Evolutionary conservation across 2,329 filamentous ascomycete species (phyloP), one percentile per base, ranked within the genome.

Genomic region (Akanthomyces lecanii): DNA sequence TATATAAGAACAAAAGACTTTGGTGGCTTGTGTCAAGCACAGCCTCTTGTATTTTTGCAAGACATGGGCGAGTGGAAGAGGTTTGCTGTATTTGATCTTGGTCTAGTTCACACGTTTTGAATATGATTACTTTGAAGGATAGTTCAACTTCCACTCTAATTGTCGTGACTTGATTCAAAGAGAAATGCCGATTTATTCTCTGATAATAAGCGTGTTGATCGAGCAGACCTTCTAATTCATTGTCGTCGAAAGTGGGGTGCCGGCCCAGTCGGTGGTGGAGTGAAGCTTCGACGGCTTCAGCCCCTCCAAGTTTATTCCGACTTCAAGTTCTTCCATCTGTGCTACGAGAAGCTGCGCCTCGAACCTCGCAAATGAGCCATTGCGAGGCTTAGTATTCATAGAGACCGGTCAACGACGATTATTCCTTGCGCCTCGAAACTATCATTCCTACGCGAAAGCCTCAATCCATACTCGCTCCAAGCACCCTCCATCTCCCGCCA

Each of bases 241-340:
- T 5, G 36, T 33, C 18, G 54, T 47, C 21, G 42, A 57, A 57
- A 57, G 54, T 57, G 54, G 54, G 42, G 54, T 40, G 42, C 42
- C 16, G 42, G 42, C 42, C 42, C 7, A 21, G 16, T 8, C 42
- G 42, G 18, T 25, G 21, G 45, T 48, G 45, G 45, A 25, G 45
- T 48, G 45, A 48, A 25, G 21, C 12, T n/a, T 21, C 21, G 7
- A 36, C 11, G 3, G 21, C 14, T 40, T 54, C 21, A 25, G 52
- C 52, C 23, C 38, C 52, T 21, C 40, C 38, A 38, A 25, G 23
- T 14, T 30, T 50, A 30, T 25, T 18, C 12, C 11, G 12, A 28
- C 47, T 18, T 6, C 23, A 28, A 23, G 23, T 40, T 23, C 47
- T 50, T 50, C 12, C 12, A 28, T 25, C 11, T 16, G 23, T 5